Percentiles rank a stretch among this genome's conserved stretches.
Evolutionary conservation across 495 filamentous ascomycete genomes (phyloP).

Genomic region (Neurospora sp.): DNA sequence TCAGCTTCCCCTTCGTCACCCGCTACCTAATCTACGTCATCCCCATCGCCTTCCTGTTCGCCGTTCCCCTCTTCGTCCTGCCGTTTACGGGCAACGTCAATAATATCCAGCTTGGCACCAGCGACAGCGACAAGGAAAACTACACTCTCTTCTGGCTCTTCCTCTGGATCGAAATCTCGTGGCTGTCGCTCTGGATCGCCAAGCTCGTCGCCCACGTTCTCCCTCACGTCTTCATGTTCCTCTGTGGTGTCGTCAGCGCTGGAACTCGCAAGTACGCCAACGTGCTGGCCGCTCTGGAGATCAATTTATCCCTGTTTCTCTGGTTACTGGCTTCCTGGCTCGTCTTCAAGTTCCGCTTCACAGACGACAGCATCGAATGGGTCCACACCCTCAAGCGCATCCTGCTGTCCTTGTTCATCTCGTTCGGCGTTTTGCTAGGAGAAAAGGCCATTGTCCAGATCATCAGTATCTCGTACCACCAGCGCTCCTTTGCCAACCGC

Average conservation of each 20-base stretch:
- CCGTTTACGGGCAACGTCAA: conserved; percentile 34
- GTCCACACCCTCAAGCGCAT: conserved; percentile 53
- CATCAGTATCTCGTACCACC: conserved; percentile 90
- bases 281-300: conserved; percentile 68
- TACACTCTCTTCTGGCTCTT: conserved; percentile 66
- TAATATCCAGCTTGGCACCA: conserved; percentile 28
- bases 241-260: conserved; percentile 81
- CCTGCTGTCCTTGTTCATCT: conserved; percentile 66
- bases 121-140: conserved; percentile 30
- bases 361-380: conserved; percentile 26
- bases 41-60: conserved; percentile 65
- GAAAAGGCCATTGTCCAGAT: conserved; percentile 84
- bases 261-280: conserved; percentile 88
- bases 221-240: conserved; percentile 75
- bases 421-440: conserved; percentile 62
- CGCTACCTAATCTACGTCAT: conserved; percentile 84
- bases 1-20: conserved; percentile 76
- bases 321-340: conserved; percentile 75
- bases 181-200: conserved; percentile 77
- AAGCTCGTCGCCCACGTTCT: conserved; percentile 73
- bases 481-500: conserved; percentile 77
- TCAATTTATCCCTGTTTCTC: conserved; percentile 76
- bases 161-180: conserved; percentile 84
- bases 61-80: conserved; percentile 69
- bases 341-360: conserved; percentile 63